A percentile compares a stretch with the other conserved stretches of the same genome.
These are phyloP conservation scores for Oryza australiensis DNA, from an alignment of 176 grass and related monocot genomes.

Conservation along the genomic window DNA sequence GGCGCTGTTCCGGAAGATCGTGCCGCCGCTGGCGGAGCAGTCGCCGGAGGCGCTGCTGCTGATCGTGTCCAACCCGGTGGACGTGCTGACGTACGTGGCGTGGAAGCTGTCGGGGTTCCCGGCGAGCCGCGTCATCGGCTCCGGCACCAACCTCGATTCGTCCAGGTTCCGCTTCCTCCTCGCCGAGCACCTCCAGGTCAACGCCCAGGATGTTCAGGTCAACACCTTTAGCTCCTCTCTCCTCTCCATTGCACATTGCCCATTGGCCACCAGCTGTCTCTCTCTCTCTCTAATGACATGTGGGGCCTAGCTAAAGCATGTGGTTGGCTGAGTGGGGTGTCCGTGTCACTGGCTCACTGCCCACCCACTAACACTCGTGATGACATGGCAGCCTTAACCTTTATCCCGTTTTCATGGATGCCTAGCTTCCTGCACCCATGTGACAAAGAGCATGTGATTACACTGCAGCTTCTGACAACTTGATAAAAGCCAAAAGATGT, in stretches of 20 bases:
- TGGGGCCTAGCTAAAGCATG: too few relatives aligned
- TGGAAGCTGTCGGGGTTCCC: constrained; percentile 84
- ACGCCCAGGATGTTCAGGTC: constrained; percentile 81
- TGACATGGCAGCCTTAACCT: not conserved
- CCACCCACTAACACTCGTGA: not conserved
- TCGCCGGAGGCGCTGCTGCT: constrained; percentile 64
- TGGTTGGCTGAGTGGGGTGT: too few relatives aligned
- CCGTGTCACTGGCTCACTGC: too few relatives aligned
- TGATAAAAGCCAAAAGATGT: too few relatives aligned
- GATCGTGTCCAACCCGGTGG: constrained; percentile 76
- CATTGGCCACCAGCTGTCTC: not conserved
- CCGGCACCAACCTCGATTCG: constrained; percentile 74
- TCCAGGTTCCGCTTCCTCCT: constrained; percentile 68
- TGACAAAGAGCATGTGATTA: too few relatives aligned
- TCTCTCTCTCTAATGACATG: not conserved
- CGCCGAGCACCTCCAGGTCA: constrained; percentile 72
- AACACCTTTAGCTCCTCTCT: not conserved
- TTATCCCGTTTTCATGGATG: too few relatives aligned
- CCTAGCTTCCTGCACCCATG: too few relatives aligned
- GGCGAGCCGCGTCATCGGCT: constrained; percentile 50
- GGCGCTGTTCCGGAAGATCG: constrained; percentile 56
- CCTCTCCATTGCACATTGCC: too few relatives aligned
- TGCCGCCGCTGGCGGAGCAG: constrained; percentile 47
- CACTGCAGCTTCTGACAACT: too few relatives aligned
- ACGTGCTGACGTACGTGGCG: constrained; percentile 63